Evolutionary conservation across 192 early-diverging fungal species (phyloP), one percentile per base, ranked within the genome.

Genomic region (Rhizophagus sp.): DNA sequence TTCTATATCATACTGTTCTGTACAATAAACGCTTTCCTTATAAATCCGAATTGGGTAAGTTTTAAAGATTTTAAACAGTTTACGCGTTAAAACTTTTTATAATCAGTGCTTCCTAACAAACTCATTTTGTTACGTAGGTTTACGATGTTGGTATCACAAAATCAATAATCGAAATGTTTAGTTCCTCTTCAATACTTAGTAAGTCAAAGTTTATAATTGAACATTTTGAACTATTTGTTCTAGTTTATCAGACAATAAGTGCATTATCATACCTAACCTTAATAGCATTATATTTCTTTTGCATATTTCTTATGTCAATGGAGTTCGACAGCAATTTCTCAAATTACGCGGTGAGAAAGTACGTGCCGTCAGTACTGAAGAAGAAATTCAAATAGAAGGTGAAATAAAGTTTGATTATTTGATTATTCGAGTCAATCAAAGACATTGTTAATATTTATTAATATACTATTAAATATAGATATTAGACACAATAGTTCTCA

Each of bases 401-500:
- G 57, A 52, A 33, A 39, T 66, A 39, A 22, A n/a, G n/a, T 67
- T 69, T 4, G 15, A 67, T 12, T 36, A 41, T 34, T 62, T 47
- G 3, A 61, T 33, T 70, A 25, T 41, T 19, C 39, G 30, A 61
- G 15, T 25, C 33, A 50, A 19, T 19, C 52, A 6, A 39, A 41
- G 36, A 70, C 2, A 7, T 70, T 41, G 15, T 24, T 9, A 66
- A 33, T 12, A 24, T 19, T 36, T 39, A 52, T 71, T 24, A 36
- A 52, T 70, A 34, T 10, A 52, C 22, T 30, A 30, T 2, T 61
- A 5, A 10, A 15, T 71, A 73, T 79, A 66, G 84, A 83, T 50
- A 63, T 87, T 8, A 73, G 83, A n/a, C 78, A 79, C 30, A 84
- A 87, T 66, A 65, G 81, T 10, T 80, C 83, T 34, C 87, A 85